Percentiles rank a stretch among this genome's conserved stretches.
phyloP scores from a whole-genome alignment of 2,329 filamentous ascomycete genomes.

The Fusarium armeniacum region DNA sequence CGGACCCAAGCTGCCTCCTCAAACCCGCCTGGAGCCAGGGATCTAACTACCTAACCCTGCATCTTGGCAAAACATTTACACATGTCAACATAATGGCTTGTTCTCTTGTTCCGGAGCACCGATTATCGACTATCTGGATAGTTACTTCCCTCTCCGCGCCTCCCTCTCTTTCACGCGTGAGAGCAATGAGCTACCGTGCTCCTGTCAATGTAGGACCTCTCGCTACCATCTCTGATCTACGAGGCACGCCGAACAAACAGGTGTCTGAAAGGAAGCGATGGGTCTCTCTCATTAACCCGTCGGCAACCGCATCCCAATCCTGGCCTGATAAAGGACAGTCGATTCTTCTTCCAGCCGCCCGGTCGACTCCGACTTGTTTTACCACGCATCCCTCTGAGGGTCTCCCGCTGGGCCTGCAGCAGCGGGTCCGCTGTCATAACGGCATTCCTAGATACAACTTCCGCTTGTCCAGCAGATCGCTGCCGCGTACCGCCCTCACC shows the following conservation, averaged over 20 bases:
- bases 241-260: constrained; percentile 13
- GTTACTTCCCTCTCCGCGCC: not conserved
- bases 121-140: constrained; percentile 1
- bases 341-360: constrained; percentile 32
- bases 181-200: not conserved
- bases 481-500: constrained; percentile 33
- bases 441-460: constrained; percentile 25
- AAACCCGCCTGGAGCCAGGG: constrained; percentile 11
- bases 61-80: constrained; percentile 9
- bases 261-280: constrained; percentile 24
- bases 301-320: constrained; percentile 22
- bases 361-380: constrained; percentile 45
- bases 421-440: constrained; percentile 38
- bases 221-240: constrained; percentile 1
- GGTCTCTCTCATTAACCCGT: constrained; percentile 14
- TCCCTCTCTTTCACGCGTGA: not conserved
- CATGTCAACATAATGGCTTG: constrained; percentile 3
- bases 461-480: constrained; percentile 39
- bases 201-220: not conserved
- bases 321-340: constrained; percentile 20
- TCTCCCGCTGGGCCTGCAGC: constrained; percentile 40
- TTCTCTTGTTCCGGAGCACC: not conserved
- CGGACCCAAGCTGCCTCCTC: constrained; percentile 11
- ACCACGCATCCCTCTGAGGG: constrained; percentile 36
- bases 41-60: constrained; percentile 11